phyloP scores from a whole-genome alignment of 163 green algal species.

The Trebouxia gelatinosa region DNA sequence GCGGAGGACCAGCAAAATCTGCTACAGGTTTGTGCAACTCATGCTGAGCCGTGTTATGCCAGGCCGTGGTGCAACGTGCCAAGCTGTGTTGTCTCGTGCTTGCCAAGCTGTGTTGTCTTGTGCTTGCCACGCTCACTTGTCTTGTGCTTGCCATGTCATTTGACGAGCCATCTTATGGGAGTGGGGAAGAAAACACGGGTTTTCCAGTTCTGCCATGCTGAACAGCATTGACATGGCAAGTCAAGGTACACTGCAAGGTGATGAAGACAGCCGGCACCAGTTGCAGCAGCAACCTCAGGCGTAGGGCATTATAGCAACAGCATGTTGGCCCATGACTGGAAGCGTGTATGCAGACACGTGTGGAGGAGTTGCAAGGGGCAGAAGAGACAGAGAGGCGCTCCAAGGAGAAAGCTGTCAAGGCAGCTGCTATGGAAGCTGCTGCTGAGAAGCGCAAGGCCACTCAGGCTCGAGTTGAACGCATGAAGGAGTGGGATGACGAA shows the following conservation, averaged over 20 bases:
- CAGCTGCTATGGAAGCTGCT: conserved; percentile 27
- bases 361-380: conserved; percentile 28
- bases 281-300: not conserved
- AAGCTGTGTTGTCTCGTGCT: not conserved
- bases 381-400: conserved; percentile 39
- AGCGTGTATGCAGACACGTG: not conserved
- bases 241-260: not conserved
- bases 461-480: conserved; percentile 33
- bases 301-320: not conserved
- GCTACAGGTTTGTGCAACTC: conserved; percentile 30
- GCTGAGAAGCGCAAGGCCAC: conserved; percentile 53
- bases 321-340: not conserved
- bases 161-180: no score
- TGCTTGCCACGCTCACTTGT: not conserved
- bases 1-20: conserved; percentile 32
- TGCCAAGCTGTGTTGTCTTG: not conserved
- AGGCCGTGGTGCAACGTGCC: not conserved
- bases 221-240: no score
- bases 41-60: not conserved
- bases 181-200: no score
- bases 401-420: conserved; percentile 42
- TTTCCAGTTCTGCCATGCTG: no score
- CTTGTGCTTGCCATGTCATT: no score
- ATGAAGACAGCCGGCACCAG: not conserved
- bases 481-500: conserved; percentile 77